Evolutionary conservation across 1,284 basidiomycete genomes (phyloP).

Genomic region (Lentinula novae-zelandiae): DNA sequence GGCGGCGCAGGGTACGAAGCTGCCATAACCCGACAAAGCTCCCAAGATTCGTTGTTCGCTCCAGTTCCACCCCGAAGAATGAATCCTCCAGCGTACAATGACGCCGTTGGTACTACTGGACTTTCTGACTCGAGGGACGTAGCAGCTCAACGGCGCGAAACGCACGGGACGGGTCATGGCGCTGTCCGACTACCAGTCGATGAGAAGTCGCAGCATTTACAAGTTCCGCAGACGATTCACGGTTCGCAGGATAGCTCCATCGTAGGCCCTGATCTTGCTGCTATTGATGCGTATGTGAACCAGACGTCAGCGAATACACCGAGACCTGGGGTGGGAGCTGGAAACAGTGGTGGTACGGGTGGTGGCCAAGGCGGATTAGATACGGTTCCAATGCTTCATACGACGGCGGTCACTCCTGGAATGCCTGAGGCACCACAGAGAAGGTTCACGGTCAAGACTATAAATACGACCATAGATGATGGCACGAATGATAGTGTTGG

Average conservation of each 20-base stretch:
- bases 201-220: not conserved
- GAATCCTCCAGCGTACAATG: conserved; percentile 10
- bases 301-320: not conserved
- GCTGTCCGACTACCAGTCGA: not conserved
- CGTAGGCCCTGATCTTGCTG: not conserved
- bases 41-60: not conserved
- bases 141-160: conserved; percentile 4
- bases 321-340: not conserved
- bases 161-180: conserved; percentile 6
- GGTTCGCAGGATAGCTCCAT: not conserved
- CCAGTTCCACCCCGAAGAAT: not conserved
- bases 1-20: not conserved
- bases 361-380: not conserved
- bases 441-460: not conserved
- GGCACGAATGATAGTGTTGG: not conserved
- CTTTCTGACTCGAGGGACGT: conserved; percentile 7
- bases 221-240: not conserved
- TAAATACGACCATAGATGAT: conserved; percentile 5
- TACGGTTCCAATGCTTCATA: conserved; percentile 7
- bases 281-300: conserved; percentile 6
- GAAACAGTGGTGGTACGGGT: too few relatives aligned
- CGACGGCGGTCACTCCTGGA: not conserved
- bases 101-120: not conserved
- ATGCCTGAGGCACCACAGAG: not conserved
- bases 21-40: not conserved